phyloP scores from a whole-genome alignment of 345 rosid genomes.

The Capsella bursapastoris region DNA sequence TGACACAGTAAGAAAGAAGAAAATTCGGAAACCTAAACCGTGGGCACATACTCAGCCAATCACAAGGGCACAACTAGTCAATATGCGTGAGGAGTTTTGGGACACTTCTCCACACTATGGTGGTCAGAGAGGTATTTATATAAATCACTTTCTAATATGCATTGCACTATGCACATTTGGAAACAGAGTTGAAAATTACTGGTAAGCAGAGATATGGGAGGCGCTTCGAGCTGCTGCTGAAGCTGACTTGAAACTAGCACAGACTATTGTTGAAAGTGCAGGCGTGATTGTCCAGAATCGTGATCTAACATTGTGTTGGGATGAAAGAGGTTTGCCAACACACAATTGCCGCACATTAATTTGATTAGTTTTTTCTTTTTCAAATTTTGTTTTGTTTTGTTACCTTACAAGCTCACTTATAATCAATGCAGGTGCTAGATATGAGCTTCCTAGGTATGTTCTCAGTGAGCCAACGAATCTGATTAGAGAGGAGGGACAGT shows the following conservation, averaged over 20 bases:
- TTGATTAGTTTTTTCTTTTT: too few relatives aligned
- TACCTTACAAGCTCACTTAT: too few relatives aligned
- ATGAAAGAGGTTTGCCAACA: slow-evolving; percentile 68
- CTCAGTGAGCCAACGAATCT: too few relatives aligned
- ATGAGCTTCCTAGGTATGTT: too few relatives aligned
- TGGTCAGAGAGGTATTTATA: slow-evolving; percentile 65
- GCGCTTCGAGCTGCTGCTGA: slow-evolving; percentile 79
- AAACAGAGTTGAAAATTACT: neutral
- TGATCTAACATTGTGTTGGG: slow-evolving; percentile 80
- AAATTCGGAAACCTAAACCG: slow-evolving; percentile 61
- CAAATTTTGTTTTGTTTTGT: too few relatives aligned
- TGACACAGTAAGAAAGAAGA: slow-evolving; percentile 46
- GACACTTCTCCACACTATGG: slow-evolving; percentile 88
- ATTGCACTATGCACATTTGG: neutral
- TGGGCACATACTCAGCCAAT: slow-evolving; percentile 79
- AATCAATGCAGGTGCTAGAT: too few relatives aligned
- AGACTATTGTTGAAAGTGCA: slow-evolving; percentile 75
- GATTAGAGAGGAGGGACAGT: too few relatives aligned
- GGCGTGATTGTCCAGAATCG: slow-evolving; percentile 67
- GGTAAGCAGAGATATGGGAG: slow-evolving; percentile 70
- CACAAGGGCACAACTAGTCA: slow-evolving; percentile 60
- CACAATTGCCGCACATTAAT: too few relatives aligned
- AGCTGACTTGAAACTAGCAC: slow-evolving; percentile 67
- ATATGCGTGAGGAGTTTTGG: slow-evolving; percentile 85
- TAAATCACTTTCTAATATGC: neutral